Evolutionary conservation across 2,329 filamentous ascomycete species (phyloP).

Genomic region (Camillea tinctor): DNA sequence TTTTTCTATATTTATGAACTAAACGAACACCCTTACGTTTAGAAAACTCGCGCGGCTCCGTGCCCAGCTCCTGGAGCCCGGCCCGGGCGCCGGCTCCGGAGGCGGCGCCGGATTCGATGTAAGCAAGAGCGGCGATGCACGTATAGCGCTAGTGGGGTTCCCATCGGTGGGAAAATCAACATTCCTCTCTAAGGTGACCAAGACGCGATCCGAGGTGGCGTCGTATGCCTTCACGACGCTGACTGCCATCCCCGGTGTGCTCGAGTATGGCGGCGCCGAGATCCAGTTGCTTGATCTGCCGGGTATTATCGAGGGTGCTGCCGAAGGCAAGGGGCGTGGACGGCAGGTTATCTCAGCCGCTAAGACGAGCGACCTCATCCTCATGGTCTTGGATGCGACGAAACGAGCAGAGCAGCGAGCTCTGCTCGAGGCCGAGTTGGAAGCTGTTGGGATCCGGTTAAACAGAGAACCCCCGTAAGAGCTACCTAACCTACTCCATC

Average conservation of each 20-base stretch:
- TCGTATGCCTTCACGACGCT: conserved; percentile 97
- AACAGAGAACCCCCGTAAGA: conserved; percentile 86
- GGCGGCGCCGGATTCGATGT: conserved; percentile 88
- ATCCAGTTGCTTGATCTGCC: conserved; percentile 97
- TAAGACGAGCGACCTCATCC: conserved; percentile 94
- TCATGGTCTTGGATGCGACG: conserved; percentile 96
- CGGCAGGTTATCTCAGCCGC: conserved; percentile 96
- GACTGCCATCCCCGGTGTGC: conserved; percentile 93
- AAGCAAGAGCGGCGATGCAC: conserved; percentile 92
- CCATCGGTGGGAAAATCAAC: conserved; percentile 98
- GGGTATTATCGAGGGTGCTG: conserved; percentile 95
- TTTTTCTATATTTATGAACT: not conserved
- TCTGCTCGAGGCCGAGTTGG: conserved; percentile 85
- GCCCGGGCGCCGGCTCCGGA: conserved; percentile 72
- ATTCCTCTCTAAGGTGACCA: conserved; percentile 97
- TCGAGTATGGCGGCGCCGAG: conserved; percentile 96
- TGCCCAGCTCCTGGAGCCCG: conserved; percentile 90
- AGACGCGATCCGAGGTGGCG: conserved; percentile 93
- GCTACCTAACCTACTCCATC: not conserved
- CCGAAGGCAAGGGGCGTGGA: conserved; percentile 93
- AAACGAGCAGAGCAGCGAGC: conserved; percentile 93
- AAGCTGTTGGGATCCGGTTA: conserved; percentile 90
- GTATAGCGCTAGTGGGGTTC: conserved; percentile 97
- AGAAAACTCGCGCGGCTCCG: conserved; percentile 95
- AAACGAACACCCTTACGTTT: not conserved